phyloP scores from a whole-genome alignment of 2,329 filamentous ascomycete species.

The Mariannaea elegans region DNA sequence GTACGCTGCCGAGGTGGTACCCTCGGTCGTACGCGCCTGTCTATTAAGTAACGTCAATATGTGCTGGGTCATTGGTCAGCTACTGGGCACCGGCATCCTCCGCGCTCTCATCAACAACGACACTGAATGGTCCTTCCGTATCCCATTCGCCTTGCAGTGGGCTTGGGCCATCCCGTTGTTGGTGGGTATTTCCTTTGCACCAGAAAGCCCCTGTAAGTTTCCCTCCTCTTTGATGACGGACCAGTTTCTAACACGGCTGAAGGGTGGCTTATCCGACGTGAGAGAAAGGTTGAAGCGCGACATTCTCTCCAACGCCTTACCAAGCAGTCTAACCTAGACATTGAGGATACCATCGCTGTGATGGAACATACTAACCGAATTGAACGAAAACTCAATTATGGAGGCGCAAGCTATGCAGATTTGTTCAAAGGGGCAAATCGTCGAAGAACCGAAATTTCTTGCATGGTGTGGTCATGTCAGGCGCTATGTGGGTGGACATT shows the following conservation, averaged over 20 bases:
- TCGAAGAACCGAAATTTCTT: constrained; percentile 53
- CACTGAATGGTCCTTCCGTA: constrained; percentile 15
- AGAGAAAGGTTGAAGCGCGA: constrained; percentile 6
- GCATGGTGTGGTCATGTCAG: constrained; percentile 48
- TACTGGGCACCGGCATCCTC: constrained; percentile 46
- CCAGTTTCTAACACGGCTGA: background rate
- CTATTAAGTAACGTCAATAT: constrained; percentile 47
- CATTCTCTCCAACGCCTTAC: constrained; percentile 1
- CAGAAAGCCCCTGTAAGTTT: background rate
- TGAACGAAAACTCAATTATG: constrained; percentile 20
- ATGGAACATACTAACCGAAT: constrained; percentile 26
- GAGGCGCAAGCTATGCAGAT: constrained; percentile 46
- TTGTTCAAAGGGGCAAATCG: constrained; percentile 56
- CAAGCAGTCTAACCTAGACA: constrained; percentile 15
- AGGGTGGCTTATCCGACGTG: constrained; percentile 10
- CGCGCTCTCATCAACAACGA: constrained; percentile 38
- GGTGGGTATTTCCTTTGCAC: constrained; percentile 8
- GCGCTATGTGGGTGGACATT: constrained; percentile 47
- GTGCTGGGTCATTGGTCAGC: constrained; percentile 44
- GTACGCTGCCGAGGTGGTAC: constrained; percentile 18
- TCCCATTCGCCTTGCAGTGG: constrained; percentile 15
- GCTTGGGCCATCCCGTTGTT: constrained; percentile 5
- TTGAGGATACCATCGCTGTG: constrained; percentile 23
- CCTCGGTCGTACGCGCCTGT: constrained; percentile 3
- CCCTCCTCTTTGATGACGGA: background rate